phyloP scores from a whole-genome alignment of 2,329 filamentous ascomycete genomes.

The Nannizziopsis barbatae region DNA sequence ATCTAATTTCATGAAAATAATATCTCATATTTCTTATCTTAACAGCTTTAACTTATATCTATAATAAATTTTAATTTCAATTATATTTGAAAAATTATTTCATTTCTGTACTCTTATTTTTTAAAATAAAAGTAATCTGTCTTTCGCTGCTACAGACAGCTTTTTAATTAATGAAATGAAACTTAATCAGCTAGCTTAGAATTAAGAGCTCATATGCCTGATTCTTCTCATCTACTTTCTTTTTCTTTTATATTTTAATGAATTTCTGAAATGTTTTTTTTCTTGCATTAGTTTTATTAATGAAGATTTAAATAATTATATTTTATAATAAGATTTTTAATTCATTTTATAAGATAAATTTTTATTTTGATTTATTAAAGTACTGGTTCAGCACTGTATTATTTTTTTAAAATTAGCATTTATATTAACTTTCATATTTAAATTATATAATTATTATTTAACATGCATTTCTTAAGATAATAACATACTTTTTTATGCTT shows the following conservation, averaged over 20 bases:
- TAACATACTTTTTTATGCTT: not conserved
- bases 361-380: not conserved
- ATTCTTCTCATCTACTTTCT: conserved; percentile 4
- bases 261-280: not conserved
- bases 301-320: no score
- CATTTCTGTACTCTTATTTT: not conserved
- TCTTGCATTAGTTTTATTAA: not conserved
- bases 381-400: conserved; percentile 5
- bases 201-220: not conserved
- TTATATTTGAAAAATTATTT: conserved; percentile 21
- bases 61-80: conserved; percentile 33
- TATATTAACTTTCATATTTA: not conserved
- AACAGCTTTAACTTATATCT: conserved; percentile 32
- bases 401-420: not conserved
- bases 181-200: not conserved
- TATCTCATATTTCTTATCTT: conserved; percentile 40
- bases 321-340: conserved; percentile 7
- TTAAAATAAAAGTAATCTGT: not conserved
- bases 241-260: not conserved
- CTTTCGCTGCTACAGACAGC: not conserved
- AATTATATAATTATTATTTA: not conserved
- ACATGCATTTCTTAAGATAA: no score
- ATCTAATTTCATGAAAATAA: conserved; percentile 41
- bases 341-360: not conserved
- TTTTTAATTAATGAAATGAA: not conserved